phyloP scores from a whole-genome alignment of 805 yeast species.

The Wickerhamiella galacta region DNA sequence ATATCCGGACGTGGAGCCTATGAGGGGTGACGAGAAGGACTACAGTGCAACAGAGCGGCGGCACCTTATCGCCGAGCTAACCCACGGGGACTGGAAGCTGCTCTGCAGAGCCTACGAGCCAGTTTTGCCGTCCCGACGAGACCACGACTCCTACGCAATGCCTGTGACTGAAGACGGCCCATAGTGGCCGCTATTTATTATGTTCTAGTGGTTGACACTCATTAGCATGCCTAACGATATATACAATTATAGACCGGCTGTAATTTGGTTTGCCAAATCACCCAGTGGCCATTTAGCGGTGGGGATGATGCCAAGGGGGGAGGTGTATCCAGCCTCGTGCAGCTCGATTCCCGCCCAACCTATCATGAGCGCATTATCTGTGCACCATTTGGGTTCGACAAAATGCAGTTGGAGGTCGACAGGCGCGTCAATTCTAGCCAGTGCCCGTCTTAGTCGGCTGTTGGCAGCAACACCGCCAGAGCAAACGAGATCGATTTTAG shows the following conservation, averaged over 20 bases:
- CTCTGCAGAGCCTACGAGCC: slow-evolving; percentile 2
- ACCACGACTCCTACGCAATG: not conserved
- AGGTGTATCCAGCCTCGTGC: slow-evolving; percentile 36
- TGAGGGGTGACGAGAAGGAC: not conserved
- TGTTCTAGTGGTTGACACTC: no score
- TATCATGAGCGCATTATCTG: slow-evolving; percentile 94
- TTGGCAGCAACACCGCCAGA: slow-evolving; percentile 96
- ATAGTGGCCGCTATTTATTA: no score
- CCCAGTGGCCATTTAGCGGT: slow-evolving; percentile 69
- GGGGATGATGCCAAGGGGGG: slow-evolving; percentile 44
- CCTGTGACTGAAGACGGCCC: no score
- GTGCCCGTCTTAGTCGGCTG: slow-evolving; percentile 15
- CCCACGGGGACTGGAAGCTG: not conserved
- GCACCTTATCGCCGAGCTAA: slow-evolving; percentile 3
- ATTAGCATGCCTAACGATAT: no score
- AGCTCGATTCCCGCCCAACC: slow-evolving; percentile 94
- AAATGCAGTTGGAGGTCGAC: slow-evolving; percentile 31
- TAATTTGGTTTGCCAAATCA: slow-evolving; percentile 22
- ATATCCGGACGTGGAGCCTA: not conserved
- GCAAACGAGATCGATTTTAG: slow-evolving; percentile 39
- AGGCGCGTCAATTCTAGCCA: slow-evolving; percentile 9
- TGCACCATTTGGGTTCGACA: slow-evolving; percentile 60
- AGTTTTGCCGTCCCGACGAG: not conserved
- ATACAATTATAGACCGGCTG: slow-evolving; percentile 7
- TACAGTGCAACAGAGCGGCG: not conserved